These are phyloP conservation scores for Ceratocystis harringtonii DNA, from an alignment of 2,329 filamentous ascomycete species.

Conservation along the genomic window DNA sequence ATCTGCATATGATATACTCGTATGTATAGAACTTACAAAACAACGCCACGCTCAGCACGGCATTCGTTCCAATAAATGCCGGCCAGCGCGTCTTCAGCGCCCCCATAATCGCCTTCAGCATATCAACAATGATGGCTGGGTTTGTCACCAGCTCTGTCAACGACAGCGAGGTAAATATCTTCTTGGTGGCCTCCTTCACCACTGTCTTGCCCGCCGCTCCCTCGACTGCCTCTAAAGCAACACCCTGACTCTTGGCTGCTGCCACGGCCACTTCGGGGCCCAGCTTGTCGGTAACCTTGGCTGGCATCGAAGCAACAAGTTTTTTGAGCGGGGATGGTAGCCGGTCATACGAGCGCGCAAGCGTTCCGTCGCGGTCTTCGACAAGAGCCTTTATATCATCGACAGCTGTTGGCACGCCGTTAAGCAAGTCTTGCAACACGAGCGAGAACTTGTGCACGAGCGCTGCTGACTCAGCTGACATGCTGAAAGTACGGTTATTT, in stretches of 20 bases:
- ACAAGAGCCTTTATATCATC: constrained; percentile 58
- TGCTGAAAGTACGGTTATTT: constrained; percentile 72
- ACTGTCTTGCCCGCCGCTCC: constrained; percentile 33
- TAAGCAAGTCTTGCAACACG: constrained; percentile 81
- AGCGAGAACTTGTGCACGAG: constrained; percentile 73
- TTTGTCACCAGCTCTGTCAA: constrained; percentile 70
- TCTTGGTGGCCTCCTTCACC: constrained; percentile 48
- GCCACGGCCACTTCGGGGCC: constrained; percentile 72
- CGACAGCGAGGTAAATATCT: constrained; percentile 53
- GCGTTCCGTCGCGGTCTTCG: constrained; percentile 45
- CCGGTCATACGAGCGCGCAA: constrained; percentile 45
- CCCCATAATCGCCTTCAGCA: constrained; percentile 81
- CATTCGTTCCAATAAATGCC: constrained; percentile 78
- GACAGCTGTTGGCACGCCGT: constrained; percentile 86
- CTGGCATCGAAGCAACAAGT: constrained; percentile 68
- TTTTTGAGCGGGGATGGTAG: constrained; percentile 72
- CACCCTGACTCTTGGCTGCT: constrained; percentile 58
- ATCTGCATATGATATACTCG: background rate
- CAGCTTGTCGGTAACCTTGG: constrained; percentile 60
- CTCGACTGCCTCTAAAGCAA: constrained; percentile 32
- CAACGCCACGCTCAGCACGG: constrained; percentile 75
- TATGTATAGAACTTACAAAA: constrained; percentile 48
- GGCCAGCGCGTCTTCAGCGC: constrained; percentile 80
- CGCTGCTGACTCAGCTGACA: constrained; percentile 71
- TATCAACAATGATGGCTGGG: constrained; percentile 67